Percentiles rank a stretch among this genome's conserved stretches.
These are phyloP conservation scores for Angomonas deanei DNA, from an alignment of 208 protist species.

Conservation along the genomic window DNA sequence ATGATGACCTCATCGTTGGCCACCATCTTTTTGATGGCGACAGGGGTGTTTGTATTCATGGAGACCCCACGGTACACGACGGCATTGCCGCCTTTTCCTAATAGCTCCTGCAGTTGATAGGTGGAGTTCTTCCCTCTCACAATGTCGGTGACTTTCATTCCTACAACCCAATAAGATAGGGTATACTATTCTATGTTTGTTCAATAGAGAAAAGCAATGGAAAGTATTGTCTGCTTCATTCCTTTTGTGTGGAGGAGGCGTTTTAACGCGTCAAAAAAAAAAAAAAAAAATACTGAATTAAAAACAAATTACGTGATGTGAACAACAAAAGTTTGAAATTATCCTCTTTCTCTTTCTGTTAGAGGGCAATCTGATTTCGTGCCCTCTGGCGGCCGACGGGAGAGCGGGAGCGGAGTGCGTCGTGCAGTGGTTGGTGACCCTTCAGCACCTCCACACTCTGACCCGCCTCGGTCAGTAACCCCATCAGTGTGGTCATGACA, in stretches of 20 bases:
- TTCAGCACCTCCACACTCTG: conserved; percentile 66
- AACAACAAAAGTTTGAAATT: too few relatives aligned
- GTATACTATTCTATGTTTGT: conserved; percentile 7
- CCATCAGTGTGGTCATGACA: conserved; percentile 64
- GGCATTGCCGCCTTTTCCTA: conserved; percentile 71
- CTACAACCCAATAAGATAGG: neutral
- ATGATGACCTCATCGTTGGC: conserved; percentile 32
- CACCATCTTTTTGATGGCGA: conserved; percentile 74
- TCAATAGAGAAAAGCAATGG: neutral
- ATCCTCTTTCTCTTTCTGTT: too few relatives aligned
- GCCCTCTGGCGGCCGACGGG: conserved; percentile 67
- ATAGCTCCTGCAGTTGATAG: conserved; percentile 65
- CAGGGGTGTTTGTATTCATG: conserved; percentile 26
- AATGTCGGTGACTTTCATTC: conserved; percentile 22
- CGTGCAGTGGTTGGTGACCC: conserved; percentile 70
- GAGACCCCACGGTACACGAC: conserved; percentile 68
- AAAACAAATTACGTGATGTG: too few relatives aligned
- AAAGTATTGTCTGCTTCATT: neutral
- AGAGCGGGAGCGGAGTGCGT: conserved; percentile 73
- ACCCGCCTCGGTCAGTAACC: conserved; percentile 60
- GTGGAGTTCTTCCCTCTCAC: conserved; percentile 76
- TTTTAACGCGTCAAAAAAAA: too few relatives aligned
- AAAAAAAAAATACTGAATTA: too few relatives aligned
- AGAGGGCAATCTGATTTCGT: conserved; percentile 44
- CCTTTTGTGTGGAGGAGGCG: neutral